Conservation (phyloP, 139 green algal species). For the Closterium sp. region DNA sequence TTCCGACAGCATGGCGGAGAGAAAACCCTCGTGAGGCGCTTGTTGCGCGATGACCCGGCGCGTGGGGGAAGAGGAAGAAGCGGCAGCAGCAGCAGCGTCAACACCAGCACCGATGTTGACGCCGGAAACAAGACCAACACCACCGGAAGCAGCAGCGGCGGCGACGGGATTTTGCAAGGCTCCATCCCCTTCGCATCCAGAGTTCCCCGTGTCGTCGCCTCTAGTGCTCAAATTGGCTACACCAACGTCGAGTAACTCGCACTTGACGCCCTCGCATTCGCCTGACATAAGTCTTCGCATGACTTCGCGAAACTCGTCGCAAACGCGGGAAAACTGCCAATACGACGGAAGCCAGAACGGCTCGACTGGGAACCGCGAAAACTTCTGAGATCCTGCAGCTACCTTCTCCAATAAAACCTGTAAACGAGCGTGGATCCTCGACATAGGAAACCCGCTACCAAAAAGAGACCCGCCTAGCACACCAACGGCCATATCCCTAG, state of each 20-base stretch:
- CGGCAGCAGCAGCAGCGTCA: neutral
- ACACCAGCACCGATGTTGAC: neutral
- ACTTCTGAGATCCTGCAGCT: neutral
- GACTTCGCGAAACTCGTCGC: neutral
- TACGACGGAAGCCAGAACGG: neutral
- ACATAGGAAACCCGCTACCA: neutral
- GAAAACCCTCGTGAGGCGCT: neutral
- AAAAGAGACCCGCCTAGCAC: neutral
- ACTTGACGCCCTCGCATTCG: neutral
- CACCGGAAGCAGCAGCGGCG: neutral
- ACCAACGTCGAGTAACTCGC: neutral
- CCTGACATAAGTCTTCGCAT: neutral
- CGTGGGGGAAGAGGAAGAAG: neutral
- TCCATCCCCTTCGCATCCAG: neutral
- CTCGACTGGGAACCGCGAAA: neutral
- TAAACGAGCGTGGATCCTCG: neutral
- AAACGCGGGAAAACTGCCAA: neutral
- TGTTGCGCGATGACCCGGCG: neutral
- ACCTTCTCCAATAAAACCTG: neutral
- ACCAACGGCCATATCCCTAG: neutral
- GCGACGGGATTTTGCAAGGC: neutral
- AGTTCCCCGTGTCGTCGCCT: neutral
- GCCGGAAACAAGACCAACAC: neutral
- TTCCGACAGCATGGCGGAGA: neutral
- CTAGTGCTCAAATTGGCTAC: neutral